A percentile compares a stretch with the other conserved stretches of the same genome.
Conservation (phyloP, 306 rosid species). For the Quercus gilva region DNA sequence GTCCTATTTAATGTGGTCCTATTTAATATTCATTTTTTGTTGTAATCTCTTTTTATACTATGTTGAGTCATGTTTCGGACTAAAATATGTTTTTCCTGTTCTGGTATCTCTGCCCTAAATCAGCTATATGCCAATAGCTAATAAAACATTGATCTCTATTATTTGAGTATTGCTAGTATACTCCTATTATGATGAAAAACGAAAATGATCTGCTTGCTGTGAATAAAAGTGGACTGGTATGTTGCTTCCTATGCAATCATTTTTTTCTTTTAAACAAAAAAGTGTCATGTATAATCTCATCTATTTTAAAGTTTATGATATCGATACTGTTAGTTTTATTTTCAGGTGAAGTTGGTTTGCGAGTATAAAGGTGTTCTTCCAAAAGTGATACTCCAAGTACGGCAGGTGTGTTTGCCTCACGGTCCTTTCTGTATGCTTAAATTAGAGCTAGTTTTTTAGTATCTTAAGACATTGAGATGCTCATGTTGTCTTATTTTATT, state of each 20-base stretch:
- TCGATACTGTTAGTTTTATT: constrained; percentile 9
- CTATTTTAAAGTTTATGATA: constrained; percentile 6
- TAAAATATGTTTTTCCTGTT: background rate
- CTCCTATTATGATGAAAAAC: background rate
- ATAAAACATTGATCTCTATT: background rate
- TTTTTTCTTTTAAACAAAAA: background rate
- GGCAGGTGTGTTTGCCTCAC: constrained; percentile 55
- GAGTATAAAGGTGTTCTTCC: constrained; percentile 79
- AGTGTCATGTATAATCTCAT: background rate
- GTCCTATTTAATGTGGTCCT: too few species aligned
- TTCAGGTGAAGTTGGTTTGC: constrained; percentile 67
- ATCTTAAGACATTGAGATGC: background rate
- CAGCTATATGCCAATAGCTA: background rate
- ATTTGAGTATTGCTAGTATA: background rate
- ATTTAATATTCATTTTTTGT: too few species aligned
- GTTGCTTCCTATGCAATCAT: background rate
- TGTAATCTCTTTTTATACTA: too few species aligned
- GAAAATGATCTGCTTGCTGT: background rate
- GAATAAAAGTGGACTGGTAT: background rate
- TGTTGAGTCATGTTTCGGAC: too few species aligned
- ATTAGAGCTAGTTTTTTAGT: background rate
- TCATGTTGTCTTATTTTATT: background rate
- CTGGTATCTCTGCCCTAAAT: background rate
- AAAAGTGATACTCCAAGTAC: constrained; percentile 67
- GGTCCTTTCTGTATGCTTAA: constrained; percentile 17